A percentile compares a stretch with the other conserved stretches of the same genome.
Conservation (phyloP, 805 yeast genomes). For the Starmerella cellae region DNA sequence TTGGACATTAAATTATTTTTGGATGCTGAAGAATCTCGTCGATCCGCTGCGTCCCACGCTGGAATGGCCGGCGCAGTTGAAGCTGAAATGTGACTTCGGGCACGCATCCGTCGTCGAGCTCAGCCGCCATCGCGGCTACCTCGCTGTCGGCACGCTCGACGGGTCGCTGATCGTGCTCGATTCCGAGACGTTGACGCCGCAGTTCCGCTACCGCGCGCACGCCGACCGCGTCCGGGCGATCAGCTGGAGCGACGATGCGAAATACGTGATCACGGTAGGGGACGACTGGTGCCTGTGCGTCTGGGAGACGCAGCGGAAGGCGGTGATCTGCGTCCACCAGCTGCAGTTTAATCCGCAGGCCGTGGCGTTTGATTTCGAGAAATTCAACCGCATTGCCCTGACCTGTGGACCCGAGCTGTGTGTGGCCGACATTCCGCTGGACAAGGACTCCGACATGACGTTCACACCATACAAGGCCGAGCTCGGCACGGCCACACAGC, state of each 20-base stretch:
- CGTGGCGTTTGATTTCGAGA: constrained; percentile 4
- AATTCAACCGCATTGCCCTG: background rate
- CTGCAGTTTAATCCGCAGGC: constrained; percentile 7
- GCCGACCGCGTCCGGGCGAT: constrained; percentile 3
- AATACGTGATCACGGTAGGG: constrained; percentile 10
- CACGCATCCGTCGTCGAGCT: constrained; percentile 6
- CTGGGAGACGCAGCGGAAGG: constrained; percentile 7
- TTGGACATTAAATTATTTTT: too few species aligned
- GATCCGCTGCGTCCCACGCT: constrained; percentile 6
- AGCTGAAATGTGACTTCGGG: constrained; percentile 9
- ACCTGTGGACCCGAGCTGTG: background rate
- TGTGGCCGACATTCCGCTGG: background rate
- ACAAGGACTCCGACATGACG: background rate
- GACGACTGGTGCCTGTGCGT: constrained; percentile 14
- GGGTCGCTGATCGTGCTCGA: constrained; percentile 15
- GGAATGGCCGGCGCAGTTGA: constrained; percentile 15
- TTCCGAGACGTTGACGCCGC: constrained; percentile 10
- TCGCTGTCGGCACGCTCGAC: constrained; percentile 10
- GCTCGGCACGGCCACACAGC: constrained; percentile 3
- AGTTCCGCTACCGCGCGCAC: constrained; percentile 8
- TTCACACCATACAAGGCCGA: background rate
- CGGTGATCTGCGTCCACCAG: constrained; percentile 1
- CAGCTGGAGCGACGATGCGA: constrained; percentile 12
- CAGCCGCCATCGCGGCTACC: constrained; percentile 11
- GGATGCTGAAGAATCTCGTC: too few species aligned